phyloP scores from a whole-genome alignment of 2,329 filamentous ascomycete species.

The Monilinia aucupariae region DNA sequence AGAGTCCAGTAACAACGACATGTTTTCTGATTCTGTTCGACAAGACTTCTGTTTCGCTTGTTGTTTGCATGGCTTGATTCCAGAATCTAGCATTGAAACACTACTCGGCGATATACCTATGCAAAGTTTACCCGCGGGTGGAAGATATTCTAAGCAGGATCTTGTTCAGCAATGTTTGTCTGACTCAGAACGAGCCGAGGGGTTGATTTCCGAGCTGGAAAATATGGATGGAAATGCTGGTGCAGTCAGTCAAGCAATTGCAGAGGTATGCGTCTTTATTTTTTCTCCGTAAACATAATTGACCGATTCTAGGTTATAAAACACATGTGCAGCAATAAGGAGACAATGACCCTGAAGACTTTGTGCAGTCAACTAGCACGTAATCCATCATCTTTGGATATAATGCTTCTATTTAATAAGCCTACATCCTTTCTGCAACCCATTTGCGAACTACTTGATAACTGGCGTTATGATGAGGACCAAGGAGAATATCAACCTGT shows the following conservation, averaged over 20 bases:
- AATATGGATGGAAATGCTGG: conserved; percentile 89
- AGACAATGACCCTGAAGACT: conserved; percentile 73
- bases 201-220: conserved; percentile 75
- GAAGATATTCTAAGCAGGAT: conserved; percentile 70
- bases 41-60: conserved; percentile 88
- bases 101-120: conserved; percentile 81
- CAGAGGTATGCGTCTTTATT: conserved; percentile 49
- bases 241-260: conserved; percentile 72
- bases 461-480: conserved; percentile 77
- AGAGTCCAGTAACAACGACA: conserved; percentile 48
- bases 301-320: conserved; percentile 51
- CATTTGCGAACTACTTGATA: conserved; percentile 68
- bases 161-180: conserved; percentile 72
- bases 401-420: conserved; percentile 70
- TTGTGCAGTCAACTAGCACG: conserved; percentile 69
- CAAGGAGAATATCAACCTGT: conserved; percentile 79
- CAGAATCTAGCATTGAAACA: conserved; percentile 68
- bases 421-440: conserved; percentile 65
- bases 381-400: conserved; percentile 66
- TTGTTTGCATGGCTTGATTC: conserved; percentile 78
- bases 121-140: conserved; percentile 67
- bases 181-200: conserved; percentile 69
- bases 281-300: conserved; percentile 11
- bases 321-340: conserved; percentile 64
- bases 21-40: conserved; percentile 59